These are phyloP conservation scores for Ceratobasidium theobromae DNA, from an alignment of 1,284 basidiomycete genomes.

Conservation along the genomic window DNA sequence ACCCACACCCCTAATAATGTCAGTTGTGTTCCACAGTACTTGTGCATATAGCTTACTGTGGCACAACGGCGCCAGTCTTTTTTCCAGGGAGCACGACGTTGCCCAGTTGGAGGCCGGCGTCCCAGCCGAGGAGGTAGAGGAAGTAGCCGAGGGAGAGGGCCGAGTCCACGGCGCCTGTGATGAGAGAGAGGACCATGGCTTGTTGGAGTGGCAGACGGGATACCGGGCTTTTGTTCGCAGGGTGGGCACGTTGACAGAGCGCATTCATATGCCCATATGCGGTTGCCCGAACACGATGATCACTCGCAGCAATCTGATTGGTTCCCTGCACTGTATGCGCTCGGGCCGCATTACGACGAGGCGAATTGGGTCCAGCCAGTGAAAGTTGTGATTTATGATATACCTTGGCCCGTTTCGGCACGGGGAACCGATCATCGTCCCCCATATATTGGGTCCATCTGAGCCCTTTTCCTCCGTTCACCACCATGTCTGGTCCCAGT, in stretches of 20 bases:
- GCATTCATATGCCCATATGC: constrained; percentile 25
- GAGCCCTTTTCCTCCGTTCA: neutral
- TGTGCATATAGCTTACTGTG: neutral
- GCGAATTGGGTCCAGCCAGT: neutral
- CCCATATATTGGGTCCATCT: neutral
- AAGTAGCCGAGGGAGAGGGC: neutral
- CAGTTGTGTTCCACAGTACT: neutral
- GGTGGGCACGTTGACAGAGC: constrained; percentile 6
- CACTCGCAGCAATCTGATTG: too few relatives aligned
- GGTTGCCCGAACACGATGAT: neutral
- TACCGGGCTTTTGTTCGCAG: constrained; percentile 9
- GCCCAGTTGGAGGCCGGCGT: constrained; percentile 20
- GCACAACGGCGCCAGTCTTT: neutral
- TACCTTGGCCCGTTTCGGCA: too few relatives aligned
- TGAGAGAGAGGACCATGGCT: constrained; percentile 16
- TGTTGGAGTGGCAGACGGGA: neutral
- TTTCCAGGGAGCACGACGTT: constrained; percentile 22
- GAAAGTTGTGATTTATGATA: too few relatives aligned
- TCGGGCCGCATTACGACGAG: neutral
- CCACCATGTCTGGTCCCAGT: constrained; percentile 3
- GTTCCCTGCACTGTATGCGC: neutral
- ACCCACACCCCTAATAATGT: constrained; percentile 7
- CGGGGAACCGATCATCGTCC: too few relatives aligned
- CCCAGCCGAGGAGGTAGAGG: constrained; percentile 23
- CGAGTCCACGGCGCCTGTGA: constrained; percentile 26